phyloP scores from a whole-genome alignment of 2,329 filamentous ascomycete genomes.

The Colletotrichum incanum region DNA sequence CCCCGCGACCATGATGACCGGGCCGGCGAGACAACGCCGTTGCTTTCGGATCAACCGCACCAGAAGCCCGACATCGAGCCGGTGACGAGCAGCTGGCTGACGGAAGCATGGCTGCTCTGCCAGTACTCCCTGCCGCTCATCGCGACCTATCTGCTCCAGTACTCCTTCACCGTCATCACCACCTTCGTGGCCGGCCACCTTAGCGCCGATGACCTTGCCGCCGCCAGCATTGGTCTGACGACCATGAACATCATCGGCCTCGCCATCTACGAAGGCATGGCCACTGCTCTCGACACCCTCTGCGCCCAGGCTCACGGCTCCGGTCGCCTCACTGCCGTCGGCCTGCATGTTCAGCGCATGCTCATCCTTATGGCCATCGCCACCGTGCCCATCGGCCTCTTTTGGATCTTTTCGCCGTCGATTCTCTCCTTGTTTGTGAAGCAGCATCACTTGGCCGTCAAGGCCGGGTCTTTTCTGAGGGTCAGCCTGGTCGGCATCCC shows the following conservation, averaged over 20 bases:
- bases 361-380: conserved; percentile 63
- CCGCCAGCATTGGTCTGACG: conserved; percentile 66
- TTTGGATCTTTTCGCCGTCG: conserved; percentile 65
- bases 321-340: conserved; percentile 63
- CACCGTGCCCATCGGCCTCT: conserved; percentile 62
- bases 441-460: conserved; percentile 62
- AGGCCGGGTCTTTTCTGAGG: conserved; percentile 65
- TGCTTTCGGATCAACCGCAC: conserved; percentile 36
- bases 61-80: conserved; percentile 34
- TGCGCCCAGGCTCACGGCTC: conserved; percentile 68
- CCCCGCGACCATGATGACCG: conserved; percentile 24
- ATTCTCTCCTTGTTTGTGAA: conserved; percentile 63
- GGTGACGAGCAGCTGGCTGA: conserved; percentile 20
- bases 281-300: conserved; percentile 66
- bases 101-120: conserved; percentile 40
- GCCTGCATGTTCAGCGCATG: conserved; percentile 69
- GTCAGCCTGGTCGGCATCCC: conserved; percentile 66
- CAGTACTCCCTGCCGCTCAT: conserved; percentile 64
- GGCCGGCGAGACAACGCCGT: conserved; percentile 36
- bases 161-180: conserved; percentile 66
- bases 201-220: conserved; percentile 66
- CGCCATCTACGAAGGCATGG: conserved; percentile 66
- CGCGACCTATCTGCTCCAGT: conserved; percentile 66
- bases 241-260: conserved; percentile 69
- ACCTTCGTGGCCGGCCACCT: conserved; percentile 68